These are phyloP conservation scores for Penicillium lividum DNA, from an alignment of 495 filamentous ascomycete genomes.

Conservation along the genomic window DNA sequence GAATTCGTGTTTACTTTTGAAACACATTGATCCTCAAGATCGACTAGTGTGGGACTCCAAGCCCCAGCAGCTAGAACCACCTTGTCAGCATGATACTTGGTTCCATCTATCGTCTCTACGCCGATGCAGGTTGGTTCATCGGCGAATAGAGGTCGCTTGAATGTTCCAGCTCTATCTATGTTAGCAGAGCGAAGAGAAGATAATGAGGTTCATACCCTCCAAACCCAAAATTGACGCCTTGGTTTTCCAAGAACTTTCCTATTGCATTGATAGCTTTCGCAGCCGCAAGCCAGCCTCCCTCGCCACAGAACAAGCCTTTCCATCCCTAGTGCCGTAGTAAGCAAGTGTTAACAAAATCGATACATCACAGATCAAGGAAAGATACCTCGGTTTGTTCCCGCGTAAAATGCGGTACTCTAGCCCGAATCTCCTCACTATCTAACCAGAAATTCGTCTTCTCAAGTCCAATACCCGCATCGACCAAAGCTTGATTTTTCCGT, in stretches of 20 bases:
- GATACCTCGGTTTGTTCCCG: constrained; percentile 19
- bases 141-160: constrained; percentile 18
- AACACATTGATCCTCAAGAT: constrained; percentile 43
- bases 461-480: constrained; percentile 19
- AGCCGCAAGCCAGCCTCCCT: constrained; percentile 26
- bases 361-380: not conserved
- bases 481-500: constrained; percentile 15
- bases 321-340: constrained; percentile 11
- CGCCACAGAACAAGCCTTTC: constrained; percentile 19
- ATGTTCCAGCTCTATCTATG: constrained; percentile 17
- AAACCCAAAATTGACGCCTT: constrained; percentile 23
- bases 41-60: constrained; percentile 39
- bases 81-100: constrained; percentile 36
- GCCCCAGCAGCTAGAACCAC: constrained; percentile 40
- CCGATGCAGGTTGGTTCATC: constrained; percentile 27
- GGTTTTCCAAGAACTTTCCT: constrained; percentile 11
- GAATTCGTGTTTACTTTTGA: constrained; percentile 23
- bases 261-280: constrained; percentile 27
- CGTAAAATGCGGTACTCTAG: constrained; percentile 13
- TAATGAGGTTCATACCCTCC: constrained; percentile 10
- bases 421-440: constrained; percentile 16
- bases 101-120: constrained; percentile 35
- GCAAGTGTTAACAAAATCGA: not conserved
- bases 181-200: not conserved
- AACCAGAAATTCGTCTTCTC: constrained; percentile 21